Conservation (phyloP, 306 rosid species). For the Citrullus amarus region DNA sequence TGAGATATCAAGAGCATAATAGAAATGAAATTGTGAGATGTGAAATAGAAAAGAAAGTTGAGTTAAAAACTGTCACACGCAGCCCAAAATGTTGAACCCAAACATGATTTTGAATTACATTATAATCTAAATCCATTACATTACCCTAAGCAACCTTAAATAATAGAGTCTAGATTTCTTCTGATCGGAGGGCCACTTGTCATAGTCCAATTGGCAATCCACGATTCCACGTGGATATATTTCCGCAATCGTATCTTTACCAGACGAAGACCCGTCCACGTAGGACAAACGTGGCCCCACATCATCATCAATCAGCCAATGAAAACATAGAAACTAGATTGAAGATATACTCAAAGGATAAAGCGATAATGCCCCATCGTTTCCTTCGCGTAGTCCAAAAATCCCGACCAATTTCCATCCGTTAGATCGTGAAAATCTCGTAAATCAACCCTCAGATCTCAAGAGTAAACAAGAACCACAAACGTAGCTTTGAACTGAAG, state of each 20-base stretch:
- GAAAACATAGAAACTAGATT: slow-evolving; percentile 30
- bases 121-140: too few relatives aligned
- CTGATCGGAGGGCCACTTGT: slow-evolving; percentile 30
- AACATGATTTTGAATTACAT: too few relatives aligned
- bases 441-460: slow-evolving; percentile 27
- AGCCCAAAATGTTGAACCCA: too few relatives aligned
- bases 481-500: slow-evolving; percentile 14
- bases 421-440: slow-evolving; percentile 35
- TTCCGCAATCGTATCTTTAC: slow-evolving; percentile 4
- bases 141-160: too few relatives aligned
- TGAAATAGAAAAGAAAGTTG: too few relatives aligned
- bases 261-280: slow-evolving; percentile 7
- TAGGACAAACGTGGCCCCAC: slow-evolving; percentile 30
- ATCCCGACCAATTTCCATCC: slow-evolving; percentile 15
- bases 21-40: too few relatives aligned
- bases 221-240: slow-evolving; percentile 19
- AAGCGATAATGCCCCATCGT: slow-evolving; percentile 53
- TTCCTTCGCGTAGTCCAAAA: slow-evolving; percentile 19
- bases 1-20: too few relatives aligned
- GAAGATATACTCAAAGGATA: slow-evolving; percentile 47
- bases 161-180: background rate
- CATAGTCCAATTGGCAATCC: slow-evolving; percentile 19
- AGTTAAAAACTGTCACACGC: too few relatives aligned
- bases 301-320: slow-evolving; percentile 43
- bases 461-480: slow-evolving; percentile 44